Evolutionary conservation across 1,284 basidiomycete genomes (phyloP).

Genomic region (Austroboletus novae-zelandiae): DNA sequence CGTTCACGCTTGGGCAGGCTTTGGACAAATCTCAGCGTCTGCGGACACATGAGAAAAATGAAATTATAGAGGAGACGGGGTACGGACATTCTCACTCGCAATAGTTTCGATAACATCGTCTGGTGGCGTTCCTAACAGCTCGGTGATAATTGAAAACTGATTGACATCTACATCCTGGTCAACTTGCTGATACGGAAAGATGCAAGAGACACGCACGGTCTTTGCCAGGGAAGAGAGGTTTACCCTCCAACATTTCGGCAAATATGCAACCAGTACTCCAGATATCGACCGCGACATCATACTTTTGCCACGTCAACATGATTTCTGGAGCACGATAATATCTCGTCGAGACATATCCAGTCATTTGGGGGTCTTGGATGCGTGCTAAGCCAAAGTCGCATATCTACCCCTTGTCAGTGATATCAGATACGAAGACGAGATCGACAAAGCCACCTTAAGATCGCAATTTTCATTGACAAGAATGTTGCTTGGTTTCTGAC

Average conservation of each 20-base stretch:
- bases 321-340: slow-evolving; percentile 99
- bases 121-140: slow-evolving; percentile 94
- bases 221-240: slow-evolving; percentile 98
- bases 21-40: slow-evolving; percentile 99
- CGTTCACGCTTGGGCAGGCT: slow-evolving; percentile 95
- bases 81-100: slow-evolving; percentile 90
- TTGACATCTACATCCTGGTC: slow-evolving; percentile 80
- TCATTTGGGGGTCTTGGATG: slow-evolving; percentile 99
- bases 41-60: slow-evolving; percentile 17
- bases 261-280: slow-evolving; percentile 99
- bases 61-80: background rate
- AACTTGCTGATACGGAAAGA: background rate
- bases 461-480: slow-evolving; percentile 99
- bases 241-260: slow-evolving; percentile 99
- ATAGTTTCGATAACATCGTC: slow-evolving; percentile 99
- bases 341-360: slow-evolving; percentile 97
- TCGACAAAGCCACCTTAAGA: slow-evolving; percentile 60
- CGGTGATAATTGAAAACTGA: slow-evolving; percentile 99
- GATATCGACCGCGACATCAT: slow-evolving; percentile 98
- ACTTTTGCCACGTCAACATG: slow-evolving; percentile 99
- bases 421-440: slow-evolving; percentile 1
- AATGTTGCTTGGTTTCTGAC: slow-evolving; percentile 97
- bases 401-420: slow-evolving; percentile 54
- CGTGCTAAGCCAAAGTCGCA: slow-evolving; percentile 98
- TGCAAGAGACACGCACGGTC: slow-evolving; percentile 66